These are phyloP conservation scores for Staphylotrichum longicolle DNA, from an alignment of 495 filamentous ascomycete genomes.

Conservation along the genomic window DNA sequence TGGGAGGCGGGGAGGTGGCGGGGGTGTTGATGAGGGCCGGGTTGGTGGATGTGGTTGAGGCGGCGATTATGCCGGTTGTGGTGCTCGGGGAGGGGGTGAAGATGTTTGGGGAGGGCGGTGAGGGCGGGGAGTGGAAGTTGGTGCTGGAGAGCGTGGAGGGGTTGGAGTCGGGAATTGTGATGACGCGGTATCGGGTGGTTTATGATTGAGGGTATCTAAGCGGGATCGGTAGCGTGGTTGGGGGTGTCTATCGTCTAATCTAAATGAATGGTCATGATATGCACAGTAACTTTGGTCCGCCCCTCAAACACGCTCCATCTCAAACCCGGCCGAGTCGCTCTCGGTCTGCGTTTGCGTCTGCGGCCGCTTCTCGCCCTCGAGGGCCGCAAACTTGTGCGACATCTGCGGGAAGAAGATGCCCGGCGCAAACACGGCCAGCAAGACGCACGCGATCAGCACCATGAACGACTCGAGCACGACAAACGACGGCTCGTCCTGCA, in stretches of 20 bases:
- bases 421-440: slow-evolving; percentile 40
- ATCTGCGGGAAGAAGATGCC: slow-evolving; percentile 45
- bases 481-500: slow-evolving; percentile 63
- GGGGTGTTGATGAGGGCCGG: slow-evolving; percentile 15
- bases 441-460: slow-evolving; percentile 38
- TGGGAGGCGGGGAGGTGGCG: slow-evolving; percentile 23
- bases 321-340: slow-evolving; percentile 13
- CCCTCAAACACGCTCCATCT: slow-evolving; percentile 10
- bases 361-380: slow-evolving; percentile 1
- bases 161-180: slow-evolving; percentile 21
- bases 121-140: slow-evolving; percentile 2
- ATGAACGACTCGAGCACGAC: slow-evolving; percentile 57
- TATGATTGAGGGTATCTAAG: slow-evolving; percentile 5
- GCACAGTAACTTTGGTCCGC: neutral
- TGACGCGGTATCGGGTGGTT: slow-evolving; percentile 21
- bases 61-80: slow-evolving; percentile 26
- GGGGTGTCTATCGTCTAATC: too few relatives aligned
- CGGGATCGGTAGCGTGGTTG: too few relatives aligned
- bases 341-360: slow-evolving; percentile 3
- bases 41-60: slow-evolving; percentile 24
- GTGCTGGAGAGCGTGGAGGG: slow-evolving; percentile 11
- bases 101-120: slow-evolving; percentile 10
- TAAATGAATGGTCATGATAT: neutral
- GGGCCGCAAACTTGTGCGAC: slow-evolving; percentile 20
- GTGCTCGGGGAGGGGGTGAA: slow-evolving; percentile 14